Base-by-base conservation (phyloP, 208 protist genomes). In the Trypanosoma lewisi region DNA sequence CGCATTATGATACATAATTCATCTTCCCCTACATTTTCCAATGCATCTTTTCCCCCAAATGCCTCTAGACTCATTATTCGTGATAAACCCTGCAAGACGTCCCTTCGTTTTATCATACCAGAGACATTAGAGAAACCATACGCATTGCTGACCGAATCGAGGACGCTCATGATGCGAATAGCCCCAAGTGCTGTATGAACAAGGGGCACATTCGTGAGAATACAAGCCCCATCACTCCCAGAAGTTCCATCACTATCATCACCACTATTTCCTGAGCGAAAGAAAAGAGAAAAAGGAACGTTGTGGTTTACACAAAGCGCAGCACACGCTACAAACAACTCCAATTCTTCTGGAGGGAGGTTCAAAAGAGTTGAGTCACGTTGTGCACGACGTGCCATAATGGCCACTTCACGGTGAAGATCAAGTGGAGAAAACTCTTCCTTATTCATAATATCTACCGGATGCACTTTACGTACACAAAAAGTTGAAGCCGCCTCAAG, bases 401-500 rank as follows among this genome's bases (percentile, higher is more conserved):
- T 60, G 7, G 51, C 56, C 51, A 95, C 80, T 52, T 92, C 85
- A 1, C 85, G 59, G 1, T 70, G 60, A 6, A 95, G 65, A 47
- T 85, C 61, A 27, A 95, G 52, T 1, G 89, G 66, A 5, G 59
- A n/a, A 58, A 95, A 93, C 17, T 87, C 83, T 3, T 52, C 56
- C 14, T 50, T 61, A 9, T 36, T 65, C 0, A 55, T 77, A 17
- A 74, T 42, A 68, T 95, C 85, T 39, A 84, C 87, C 4, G 85
- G 74, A 12, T 80, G 78, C 31, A 75, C 64, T 8, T 70, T 80
- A n/a, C 85, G 89, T 1, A 93, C 67, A 34, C 75, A 78, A 58
- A 95, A 92, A 11, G 89, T 89, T 2, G 85, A 93, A 1, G 89
- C 89, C 3, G 89, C 85, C 60, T 95, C 85, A 36, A 84, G 34